A percentile compares a stretch with the other conserved stretches of the same genome.
Evolutionary conservation across 352 stramenopile species (phyloP).

Genomic region (Globisporangium middletonii): DNA sequence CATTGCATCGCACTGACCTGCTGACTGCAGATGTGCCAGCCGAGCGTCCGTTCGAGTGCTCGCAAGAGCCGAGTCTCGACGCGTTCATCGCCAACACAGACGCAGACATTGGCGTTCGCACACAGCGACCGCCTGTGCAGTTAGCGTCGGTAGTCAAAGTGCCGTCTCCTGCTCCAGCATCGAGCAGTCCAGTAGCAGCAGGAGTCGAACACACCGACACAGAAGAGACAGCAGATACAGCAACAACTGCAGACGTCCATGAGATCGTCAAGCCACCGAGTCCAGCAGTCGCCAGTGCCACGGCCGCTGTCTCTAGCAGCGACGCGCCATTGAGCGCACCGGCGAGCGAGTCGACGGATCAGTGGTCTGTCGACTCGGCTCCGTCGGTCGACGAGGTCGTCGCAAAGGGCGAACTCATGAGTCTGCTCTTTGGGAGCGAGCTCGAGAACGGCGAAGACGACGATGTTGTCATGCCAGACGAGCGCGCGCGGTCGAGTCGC

Average conservation of each 20-base stretch:
- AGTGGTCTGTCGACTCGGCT: slow-evolving; percentile 14
- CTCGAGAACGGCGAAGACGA: not conserved
- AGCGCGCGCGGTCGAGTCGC: not conserved
- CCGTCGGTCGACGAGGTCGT: slow-evolving; percentile 16
- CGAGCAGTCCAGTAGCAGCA: not conserved
- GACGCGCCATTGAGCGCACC: slow-evolving; percentile 3
- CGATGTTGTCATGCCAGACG: not conserved
- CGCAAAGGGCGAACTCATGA: slow-evolving; percentile 15
- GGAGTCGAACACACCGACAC: not conserved
- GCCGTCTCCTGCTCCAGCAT: no score
- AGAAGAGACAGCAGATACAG: no score
- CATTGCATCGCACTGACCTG: no score
- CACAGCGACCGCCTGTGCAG: no score
- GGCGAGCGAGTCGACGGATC: slow-evolving; percentile 10
- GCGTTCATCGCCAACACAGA: slow-evolving; percentile 11
- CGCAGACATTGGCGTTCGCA: not conserved
- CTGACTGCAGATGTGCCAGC: not conserved
- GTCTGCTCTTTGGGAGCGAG: slow-evolving; percentile 17
- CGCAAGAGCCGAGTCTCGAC: slow-evolving; percentile 8
- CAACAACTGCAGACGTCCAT: no score
- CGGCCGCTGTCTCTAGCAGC: not conserved
- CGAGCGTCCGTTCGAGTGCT: not conserved
- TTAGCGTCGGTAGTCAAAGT: no score
- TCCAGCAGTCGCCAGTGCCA: not conserved
- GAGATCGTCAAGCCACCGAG: not conserved